Evolutionary conservation across 768 basidiomycete genomes (phyloP), one percentile per base, ranked within the genome.

Genomic region (Tylopilus intermedius): DNA sequence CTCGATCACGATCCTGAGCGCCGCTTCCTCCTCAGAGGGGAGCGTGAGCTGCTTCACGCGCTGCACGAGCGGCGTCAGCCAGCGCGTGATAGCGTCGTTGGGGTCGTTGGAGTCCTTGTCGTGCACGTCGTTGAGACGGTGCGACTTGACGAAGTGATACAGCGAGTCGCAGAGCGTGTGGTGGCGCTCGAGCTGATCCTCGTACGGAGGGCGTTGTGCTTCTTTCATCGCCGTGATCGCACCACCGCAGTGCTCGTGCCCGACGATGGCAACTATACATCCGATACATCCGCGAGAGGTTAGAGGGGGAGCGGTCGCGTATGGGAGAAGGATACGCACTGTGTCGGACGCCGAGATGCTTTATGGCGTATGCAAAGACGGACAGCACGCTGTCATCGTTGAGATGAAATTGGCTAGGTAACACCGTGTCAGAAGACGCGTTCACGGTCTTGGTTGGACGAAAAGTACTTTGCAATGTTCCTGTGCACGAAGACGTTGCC

Each of bases 401-500:
- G 5, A 76, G 71, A 54, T 79, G 83, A 61, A 91, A 78, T 70
- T 91, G 90, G 66, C 86, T 89, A 26, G 18, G 21, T 37, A 2
- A 29, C 13, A 18, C 8, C 3, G 6, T 8, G 32, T 53, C 13
- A 37, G 47, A 8, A 9, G 2, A 22, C 10, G n/a, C 5, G 1
- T 39, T 5, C 2, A 8, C 30, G 27, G n/a, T 1, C 5, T 26
- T n/a, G 29, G 33, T 35, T 24, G 10, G 29, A 27, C 29, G 30
- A 70, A 79, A 10, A 2, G 54, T 61, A 89, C 84, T 94, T 94
- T 49, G 90, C 92, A 58, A 94, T 84, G 69, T 94, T 94, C 44
- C 92, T 76, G 69, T 91, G 84, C 27, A 86, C 83, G 61, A 94
- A 94, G 55, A 89, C 80, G 41, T 86, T 85, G 49, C 91, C 90